phyloP scores from a whole-genome alignment of 1,284 basidiomycete genomes.

The Bondarzewia mesenterica region DNA sequence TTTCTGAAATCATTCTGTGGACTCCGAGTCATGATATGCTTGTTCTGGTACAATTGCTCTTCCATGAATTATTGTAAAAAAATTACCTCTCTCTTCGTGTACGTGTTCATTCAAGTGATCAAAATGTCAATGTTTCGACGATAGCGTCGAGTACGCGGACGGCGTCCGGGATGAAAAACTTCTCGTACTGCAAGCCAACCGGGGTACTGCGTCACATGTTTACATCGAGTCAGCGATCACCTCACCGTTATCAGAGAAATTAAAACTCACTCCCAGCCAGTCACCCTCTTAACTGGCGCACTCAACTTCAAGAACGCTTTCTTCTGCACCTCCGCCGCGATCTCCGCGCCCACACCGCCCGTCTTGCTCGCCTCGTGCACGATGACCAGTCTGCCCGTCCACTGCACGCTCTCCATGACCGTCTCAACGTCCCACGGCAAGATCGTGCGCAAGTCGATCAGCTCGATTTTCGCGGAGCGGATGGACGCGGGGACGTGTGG shows the following conservation, averaged over 20 bases:
- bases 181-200: constrained; percentile 78
- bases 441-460: constrained; percentile 88
- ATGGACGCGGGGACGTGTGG: constrained; percentile 60
- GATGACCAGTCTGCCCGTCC: constrained; percentile 80
- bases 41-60: too few species aligned
- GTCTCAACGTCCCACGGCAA: constrained; percentile 85
- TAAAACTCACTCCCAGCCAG: constrained; percentile 83
- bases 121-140: constrained; percentile 78
- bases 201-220: constrained; percentile 51
- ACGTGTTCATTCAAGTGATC: constrained; percentile 7
- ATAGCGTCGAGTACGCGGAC: constrained; percentile 79
- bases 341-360: constrained; percentile 81
- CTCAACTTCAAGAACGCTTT: constrained; percentile 81
- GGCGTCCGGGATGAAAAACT: constrained; percentile 84
- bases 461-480: constrained; percentile 72
- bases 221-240: background rate
- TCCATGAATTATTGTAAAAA: too few species aligned
- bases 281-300: constrained; percentile 80
- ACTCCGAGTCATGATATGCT: too few species aligned
- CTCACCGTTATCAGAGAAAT: constrained; percentile 4
- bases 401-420: constrained; percentile 72
- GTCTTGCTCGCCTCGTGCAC: constrained; percentile 87
- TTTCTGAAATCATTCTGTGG: too few species aligned
- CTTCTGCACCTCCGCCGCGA: constrained; percentile 81
- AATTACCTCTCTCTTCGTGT: too few species aligned